These are phyloP conservation scores for Wickerhamomyces silvicola DNA, from an alignment of 805 yeast species.

Conservation along the genomic window DNA sequence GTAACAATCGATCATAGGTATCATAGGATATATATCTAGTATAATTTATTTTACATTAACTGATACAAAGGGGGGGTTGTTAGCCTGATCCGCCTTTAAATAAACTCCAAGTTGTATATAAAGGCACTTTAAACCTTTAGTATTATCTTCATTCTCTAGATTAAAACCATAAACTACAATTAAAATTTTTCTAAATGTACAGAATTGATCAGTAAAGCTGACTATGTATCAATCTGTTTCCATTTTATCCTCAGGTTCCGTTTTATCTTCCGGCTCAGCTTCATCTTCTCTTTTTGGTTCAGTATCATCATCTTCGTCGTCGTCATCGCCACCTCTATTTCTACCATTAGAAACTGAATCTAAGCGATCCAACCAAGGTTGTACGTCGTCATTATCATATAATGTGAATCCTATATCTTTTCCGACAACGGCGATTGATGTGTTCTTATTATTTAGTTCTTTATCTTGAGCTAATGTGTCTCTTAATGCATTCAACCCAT, in stretches of 20 bases:
- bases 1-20: no score
- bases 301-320: slow-evolving; percentile 14
- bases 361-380: slow-evolving; percentile 71
- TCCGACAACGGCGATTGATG: slow-evolving; percentile 92
- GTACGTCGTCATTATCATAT: slow-evolving; percentile 80
- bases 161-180: no score
- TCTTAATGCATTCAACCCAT: slow-evolving; percentile 84
- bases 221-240: slow-evolving; percentile 24
- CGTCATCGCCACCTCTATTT: slow-evolving; percentile 32
- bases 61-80: no score
- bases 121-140: no score
- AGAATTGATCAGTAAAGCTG: no score
- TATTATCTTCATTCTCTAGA: no score
- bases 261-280: slow-evolving; percentile 10
- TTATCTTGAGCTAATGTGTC: slow-evolving; percentile 94
- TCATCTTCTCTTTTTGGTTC: slow-evolving; percentile 13
- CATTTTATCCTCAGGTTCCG: slow-evolving; percentile 27
- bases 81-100: no score
- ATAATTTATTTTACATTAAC: no score
- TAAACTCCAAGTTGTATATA: no score
- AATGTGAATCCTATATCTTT: slow-evolving; percentile 64
- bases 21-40: no score
- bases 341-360: slow-evolving; percentile 60
- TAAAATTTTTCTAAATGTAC: no score
- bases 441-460: slow-evolving; percentile 75